phyloP scores from a whole-genome alignment of 2,329 filamentous ascomycete species.

The Talaromyces sp. region DNA sequence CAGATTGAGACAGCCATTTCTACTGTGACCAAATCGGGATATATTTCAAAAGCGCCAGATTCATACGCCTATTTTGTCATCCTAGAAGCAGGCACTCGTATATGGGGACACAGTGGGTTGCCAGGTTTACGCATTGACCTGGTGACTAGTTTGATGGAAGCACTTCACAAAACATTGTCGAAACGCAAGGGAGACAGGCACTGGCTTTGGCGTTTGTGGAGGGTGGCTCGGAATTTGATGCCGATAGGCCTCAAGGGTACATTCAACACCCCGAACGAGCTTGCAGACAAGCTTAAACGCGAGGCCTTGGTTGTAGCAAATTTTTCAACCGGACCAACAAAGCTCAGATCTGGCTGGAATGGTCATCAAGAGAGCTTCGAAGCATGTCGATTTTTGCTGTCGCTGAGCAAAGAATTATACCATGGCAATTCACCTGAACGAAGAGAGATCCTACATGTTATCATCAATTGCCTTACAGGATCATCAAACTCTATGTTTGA shows the following conservation, averaged over 20 bases:
- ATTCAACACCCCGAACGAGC: constrained; percentile 22
- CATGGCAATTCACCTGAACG: constrained; percentile 19
- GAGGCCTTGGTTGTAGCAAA: constrained; percentile 22
- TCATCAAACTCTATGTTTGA: constrained; percentile 24
- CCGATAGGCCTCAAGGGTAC: constrained; percentile 28
- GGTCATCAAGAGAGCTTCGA: constrained; percentile 37
- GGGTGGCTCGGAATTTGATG: constrained; percentile 33
- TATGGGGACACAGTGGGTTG: constrained; percentile 21
- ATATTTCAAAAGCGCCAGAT: constrained; percentile 25
- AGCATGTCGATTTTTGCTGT: constrained; percentile 34
- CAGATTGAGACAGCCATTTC: constrained; percentile 32
- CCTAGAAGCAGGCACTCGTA: constrained; percentile 34
- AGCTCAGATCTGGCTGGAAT: constrained; percentile 17
- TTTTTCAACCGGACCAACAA: constrained; percentile 6
- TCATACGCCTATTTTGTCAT: constrained; percentile 37
- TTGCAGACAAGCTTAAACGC: constrained; percentile 26
- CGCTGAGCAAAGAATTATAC: constrained; percentile 24
- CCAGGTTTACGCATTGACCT: constrained; percentile 25
- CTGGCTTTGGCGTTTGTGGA: constrained; percentile 44
- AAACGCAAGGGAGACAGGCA: constrained; percentile 28
- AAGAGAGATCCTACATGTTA: constrained; percentile 1
- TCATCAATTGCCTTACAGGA: constrained; percentile 18
- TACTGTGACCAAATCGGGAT: constrained; percentile 29
- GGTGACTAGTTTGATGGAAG: constrained; percentile 27
- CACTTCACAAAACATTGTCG: constrained; percentile 29